These are phyloP conservation scores for Ascocoryne sarcoides DNA, from an alignment of 2,329 filamentous ascomycete genomes.

Conservation along the genomic window DNA sequence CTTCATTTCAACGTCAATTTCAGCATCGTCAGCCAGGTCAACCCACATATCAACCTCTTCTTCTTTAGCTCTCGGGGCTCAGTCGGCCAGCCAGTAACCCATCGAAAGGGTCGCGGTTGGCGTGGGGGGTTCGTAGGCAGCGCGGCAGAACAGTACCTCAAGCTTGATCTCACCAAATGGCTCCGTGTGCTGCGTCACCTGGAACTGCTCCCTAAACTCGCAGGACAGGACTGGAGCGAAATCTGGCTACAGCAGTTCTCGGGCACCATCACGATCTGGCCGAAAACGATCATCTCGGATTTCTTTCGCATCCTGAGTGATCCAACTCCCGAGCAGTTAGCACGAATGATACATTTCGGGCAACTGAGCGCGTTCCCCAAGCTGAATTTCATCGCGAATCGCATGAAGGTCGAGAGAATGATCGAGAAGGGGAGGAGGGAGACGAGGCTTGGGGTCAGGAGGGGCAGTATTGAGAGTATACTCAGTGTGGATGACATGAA, in stretches of 20 bases:
- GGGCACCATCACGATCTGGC: constrained; percentile 95
- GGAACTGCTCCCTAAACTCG: constrained; percentile 78
- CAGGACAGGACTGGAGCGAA: constrained; percentile 95
- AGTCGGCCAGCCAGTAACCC: constrained; percentile 87
- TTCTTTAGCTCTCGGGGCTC: constrained; percentile 93
- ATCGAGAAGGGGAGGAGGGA: constrained; percentile 51
- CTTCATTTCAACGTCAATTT: constrained; percentile 98
- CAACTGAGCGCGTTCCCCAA: constrained; percentile 87
- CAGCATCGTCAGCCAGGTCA: constrained; percentile 80
- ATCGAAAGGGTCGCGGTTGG: constrained; percentile 89
- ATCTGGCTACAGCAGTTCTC: constrained; percentile 94
- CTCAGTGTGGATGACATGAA: constrained; percentile 51
- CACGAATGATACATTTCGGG: constrained; percentile 82
- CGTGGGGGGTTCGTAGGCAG: constrained; percentile 90
- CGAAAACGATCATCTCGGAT: constrained; percentile 68
- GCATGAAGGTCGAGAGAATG: constrained; percentile 71
- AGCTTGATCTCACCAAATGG: constrained; percentile 96
- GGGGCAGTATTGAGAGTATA: constrained; percentile 50
- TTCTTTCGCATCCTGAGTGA: constrained; percentile 83
- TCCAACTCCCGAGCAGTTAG: constrained; percentile 64
- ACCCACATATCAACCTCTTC: constrained; percentile 97
- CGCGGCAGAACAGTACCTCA: constrained; percentile 88
- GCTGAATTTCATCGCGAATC: constrained; percentile 81
- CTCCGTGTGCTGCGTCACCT: constrained; percentile 88
- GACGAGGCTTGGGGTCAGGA: constrained; percentile 39